Base-by-base conservation (phyloP, 2,329 filamentous ascomycete genomes). In the Lachnellula arida region DNA sequence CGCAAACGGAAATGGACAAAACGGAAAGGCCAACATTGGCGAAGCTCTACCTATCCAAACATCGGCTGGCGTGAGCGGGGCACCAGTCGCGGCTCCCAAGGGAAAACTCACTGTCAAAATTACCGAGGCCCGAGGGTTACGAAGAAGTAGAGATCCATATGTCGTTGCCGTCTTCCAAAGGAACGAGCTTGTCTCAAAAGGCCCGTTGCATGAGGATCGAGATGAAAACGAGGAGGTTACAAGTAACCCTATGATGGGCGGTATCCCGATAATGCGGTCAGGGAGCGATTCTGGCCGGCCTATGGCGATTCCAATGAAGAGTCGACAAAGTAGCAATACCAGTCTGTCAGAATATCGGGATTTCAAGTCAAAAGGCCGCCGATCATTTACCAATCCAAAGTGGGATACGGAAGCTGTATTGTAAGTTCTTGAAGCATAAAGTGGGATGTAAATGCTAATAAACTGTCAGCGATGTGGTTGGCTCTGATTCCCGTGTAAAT, bases 351-450 rank as follows among this genome's bases (percentile, higher is more conserved):
- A 96, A 64, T 66, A 76, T 59, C 77, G 78, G 59, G 80, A 82
- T 58, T 75, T 78, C 63, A 76, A 77, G 62, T 74, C 74, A 39
- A 85, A 85, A 63, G 82, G 84, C 53, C 75, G 78, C 56, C 75
- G 71, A 60, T 81, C 81, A 3, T 81, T 92, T 58, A 93, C 91
- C 7, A 89, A 89, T 70, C 93, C 94, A 0, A 90, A 90, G 67
- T 99, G 94, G 94, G 91, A 96, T 72, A 93, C 96, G 53, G 91
- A 96, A 69, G 92, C 93, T 39, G 82, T 90, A 49, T 99, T 99
- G 92, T 97, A 82, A 76, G 91, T 81, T 22, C 12, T 19, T 17
- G 19, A 12, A 22, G n/a, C 5, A 11, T 44, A 19, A 12, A 23
- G 7, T 6, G 22, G n/a, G 44, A 17, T 25, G 54, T 46, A 57